Percentiles rank a stretch among this genome's conserved stretches.
Evolutionary conservation across 495 filamentous ascomycete species (phyloP).

Genomic region (Jackrogersella minutella): DNA sequence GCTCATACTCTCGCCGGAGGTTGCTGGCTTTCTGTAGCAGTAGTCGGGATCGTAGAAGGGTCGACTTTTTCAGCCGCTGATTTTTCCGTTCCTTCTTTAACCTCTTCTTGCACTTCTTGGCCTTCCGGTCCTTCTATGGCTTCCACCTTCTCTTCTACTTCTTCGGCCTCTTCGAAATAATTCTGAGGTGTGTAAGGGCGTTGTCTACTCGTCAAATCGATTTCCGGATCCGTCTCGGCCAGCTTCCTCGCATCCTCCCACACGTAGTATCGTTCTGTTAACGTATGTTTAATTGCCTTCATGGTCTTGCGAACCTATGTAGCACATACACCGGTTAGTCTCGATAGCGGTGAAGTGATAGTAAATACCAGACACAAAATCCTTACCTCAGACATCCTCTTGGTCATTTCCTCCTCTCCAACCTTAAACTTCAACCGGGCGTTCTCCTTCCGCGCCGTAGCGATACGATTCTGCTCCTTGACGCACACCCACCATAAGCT

Average conservation of each 20-base stretch:
- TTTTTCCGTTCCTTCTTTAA: conserved; percentile 13
- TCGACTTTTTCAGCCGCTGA: conserved; percentile 27
- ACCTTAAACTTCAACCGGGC: conserved; percentile 69
- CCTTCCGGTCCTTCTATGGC: neutral
- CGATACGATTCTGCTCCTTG: conserved; percentile 89
- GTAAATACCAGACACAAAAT: neutral
- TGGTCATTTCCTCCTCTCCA: conserved; percentile 68
- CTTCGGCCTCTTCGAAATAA: conserved; percentile 47
- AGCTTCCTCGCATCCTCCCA: conserved; percentile 84
- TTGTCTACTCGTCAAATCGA: conserved; percentile 62
- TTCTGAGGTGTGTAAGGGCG: conserved; percentile 57
- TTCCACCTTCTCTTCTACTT: neutral
- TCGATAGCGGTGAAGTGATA: neutral
- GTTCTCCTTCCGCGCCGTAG: conserved; percentile 76
- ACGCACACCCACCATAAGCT: conserved; percentile 92
- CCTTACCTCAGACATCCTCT: conserved; percentile 70
- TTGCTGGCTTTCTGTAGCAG: conserved; percentile 26
- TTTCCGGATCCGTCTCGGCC: conserved; percentile 71
- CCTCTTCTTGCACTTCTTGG: conserved; percentile 1
- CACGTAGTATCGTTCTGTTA: conserved; percentile 88
- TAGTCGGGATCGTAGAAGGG: conserved; percentile 38
- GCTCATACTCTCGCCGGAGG: conserved; percentile 34
- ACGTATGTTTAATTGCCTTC: conserved; percentile 78
- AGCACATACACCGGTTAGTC: conserved; percentile 4
- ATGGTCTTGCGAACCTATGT: conserved; percentile 74